These are phyloP conservation scores for Dalbergia cultrata DNA, from an alignment of 306 rosid species.

Conservation along the genomic window DNA sequence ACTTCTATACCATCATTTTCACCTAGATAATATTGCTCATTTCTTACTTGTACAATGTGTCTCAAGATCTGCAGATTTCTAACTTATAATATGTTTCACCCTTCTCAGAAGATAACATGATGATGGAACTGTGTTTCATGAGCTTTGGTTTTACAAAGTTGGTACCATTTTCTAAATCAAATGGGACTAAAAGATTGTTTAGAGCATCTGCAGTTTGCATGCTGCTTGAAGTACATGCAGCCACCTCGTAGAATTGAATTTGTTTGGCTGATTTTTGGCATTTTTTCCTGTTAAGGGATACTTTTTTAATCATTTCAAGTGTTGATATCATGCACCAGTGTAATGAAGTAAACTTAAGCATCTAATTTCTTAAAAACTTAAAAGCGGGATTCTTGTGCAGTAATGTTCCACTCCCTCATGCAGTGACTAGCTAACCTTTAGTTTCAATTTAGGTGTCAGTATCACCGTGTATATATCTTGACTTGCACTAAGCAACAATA, in stretches of 20 bases:
- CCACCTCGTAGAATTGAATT: too few species aligned
- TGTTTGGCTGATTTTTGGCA: not conserved
- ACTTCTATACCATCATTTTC: not conserved
- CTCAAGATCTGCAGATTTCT: constrained; percentile 13
- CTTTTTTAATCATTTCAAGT: not conserved
- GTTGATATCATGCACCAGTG: not conserved
- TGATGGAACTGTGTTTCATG: not conserved
- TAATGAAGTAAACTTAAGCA: not conserved
- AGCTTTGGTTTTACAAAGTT: not conserved
- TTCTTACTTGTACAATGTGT: not conserved
- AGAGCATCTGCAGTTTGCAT: not conserved
- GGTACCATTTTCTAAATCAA: constrained; percentile 1
- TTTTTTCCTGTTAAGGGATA: not conserved
- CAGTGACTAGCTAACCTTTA: not conserved
- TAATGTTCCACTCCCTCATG: not conserved
- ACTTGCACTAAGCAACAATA: not conserved
- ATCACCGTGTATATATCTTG: not conserved
- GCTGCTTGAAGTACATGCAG: too few species aligned
- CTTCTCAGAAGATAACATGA: constrained; percentile 14
- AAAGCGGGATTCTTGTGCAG: not conserved
- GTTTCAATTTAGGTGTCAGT: not conserved
- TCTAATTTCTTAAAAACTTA: not conserved
- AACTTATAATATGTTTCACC: not conserved
- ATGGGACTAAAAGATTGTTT: not conserved
- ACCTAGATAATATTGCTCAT: not conserved